phyloP scores from a whole-genome alignment of 257 asterid genomes.

The Linderniella brevidens region DNA sequence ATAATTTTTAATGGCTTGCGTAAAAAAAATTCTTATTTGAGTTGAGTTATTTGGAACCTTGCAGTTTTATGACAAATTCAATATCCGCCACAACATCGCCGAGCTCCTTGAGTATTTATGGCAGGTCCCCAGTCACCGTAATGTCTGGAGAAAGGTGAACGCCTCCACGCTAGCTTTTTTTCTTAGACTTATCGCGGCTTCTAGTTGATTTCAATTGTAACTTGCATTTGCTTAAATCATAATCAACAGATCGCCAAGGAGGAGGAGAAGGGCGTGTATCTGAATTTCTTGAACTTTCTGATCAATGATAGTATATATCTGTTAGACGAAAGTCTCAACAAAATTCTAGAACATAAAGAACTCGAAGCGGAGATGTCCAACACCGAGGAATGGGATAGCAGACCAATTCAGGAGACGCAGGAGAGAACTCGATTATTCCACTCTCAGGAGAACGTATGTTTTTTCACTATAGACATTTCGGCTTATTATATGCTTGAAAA shows the following conservation, averaged over 20 bases:
- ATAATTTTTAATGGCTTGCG: no score
- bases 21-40: no score
- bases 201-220: constrained; percentile 2
- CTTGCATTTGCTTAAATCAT: constrained; percentile 7
- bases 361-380: constrained; percentile 97
- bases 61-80: constrained; percentile 98
- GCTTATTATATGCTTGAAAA: constrained; percentile 8
- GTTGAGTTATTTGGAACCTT: neutral
- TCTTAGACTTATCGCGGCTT: neutral
- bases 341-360: constrained; percentile 88
- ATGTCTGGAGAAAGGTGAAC: constrained; percentile 87
- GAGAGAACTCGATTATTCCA: constrained; percentile 91
- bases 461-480: constrained; percentile 10
- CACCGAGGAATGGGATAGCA: constrained; percentile 77
- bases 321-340: constrained; percentile 92
- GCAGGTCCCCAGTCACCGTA: constrained; percentile 97
- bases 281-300: constrained; percentile 81
- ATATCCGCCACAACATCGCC: constrained; percentile 96
- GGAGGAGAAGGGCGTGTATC: constrained; percentile 93
- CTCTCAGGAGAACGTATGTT: constrained; percentile 89
- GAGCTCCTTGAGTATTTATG: constrained; percentile 93
- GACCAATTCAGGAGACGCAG: constrained; percentile 90
- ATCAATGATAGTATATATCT: constrained; percentile 90
- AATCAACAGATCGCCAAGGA: constrained; percentile 76
- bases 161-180: constrained; percentile 8